Conservation (phyloP, 768 basidiomycete species). For the Tricholoma bakamatsutake region DNA sequence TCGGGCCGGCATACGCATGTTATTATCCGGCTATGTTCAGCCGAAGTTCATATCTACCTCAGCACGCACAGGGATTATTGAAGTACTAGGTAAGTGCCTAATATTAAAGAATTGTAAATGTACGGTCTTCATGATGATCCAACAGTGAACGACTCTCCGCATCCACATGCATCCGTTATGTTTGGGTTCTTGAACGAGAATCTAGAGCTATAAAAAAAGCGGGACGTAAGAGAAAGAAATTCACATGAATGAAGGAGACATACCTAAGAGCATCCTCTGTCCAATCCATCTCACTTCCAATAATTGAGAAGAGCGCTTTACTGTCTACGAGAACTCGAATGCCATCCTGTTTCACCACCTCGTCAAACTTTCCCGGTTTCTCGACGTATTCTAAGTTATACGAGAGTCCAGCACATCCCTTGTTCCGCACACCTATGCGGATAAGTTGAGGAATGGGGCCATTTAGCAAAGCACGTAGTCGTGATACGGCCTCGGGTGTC, state of each 20-base stretch:
- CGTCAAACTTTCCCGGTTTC: constrained; percentile 85
- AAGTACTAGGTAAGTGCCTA: neutral
- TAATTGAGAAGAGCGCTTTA: constrained; percentile 95
- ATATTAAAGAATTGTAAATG: neutral
- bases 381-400: constrained; percentile 97
- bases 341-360: constrained; percentile 93
- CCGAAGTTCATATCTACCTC: too few species aligned
- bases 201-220: constrained; percentile 47
- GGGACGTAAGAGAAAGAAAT: neutral
- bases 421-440: constrained; percentile 93
- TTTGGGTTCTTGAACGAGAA: constrained; percentile 89
- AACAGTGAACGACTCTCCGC: constrained; percentile 88
- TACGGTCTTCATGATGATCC: constrained; percentile 25
- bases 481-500: constrained; percentile 75
- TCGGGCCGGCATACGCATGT: too few species aligned
- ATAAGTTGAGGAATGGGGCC: constrained; percentile 88
- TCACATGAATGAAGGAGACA: constrained; percentile 9
- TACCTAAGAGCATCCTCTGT: constrained; percentile 84
- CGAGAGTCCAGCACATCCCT: constrained; percentile 86
- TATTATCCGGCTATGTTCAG: too few species aligned
- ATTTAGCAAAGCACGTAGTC: constrained; percentile 67
- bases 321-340: constrained; percentile 92
- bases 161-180: constrained; percentile 91
- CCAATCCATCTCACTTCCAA: constrained; percentile 99
- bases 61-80: neutral